Base-by-base conservation (phyloP, 345 rosid species). In the Salix suchowensis region DNA sequence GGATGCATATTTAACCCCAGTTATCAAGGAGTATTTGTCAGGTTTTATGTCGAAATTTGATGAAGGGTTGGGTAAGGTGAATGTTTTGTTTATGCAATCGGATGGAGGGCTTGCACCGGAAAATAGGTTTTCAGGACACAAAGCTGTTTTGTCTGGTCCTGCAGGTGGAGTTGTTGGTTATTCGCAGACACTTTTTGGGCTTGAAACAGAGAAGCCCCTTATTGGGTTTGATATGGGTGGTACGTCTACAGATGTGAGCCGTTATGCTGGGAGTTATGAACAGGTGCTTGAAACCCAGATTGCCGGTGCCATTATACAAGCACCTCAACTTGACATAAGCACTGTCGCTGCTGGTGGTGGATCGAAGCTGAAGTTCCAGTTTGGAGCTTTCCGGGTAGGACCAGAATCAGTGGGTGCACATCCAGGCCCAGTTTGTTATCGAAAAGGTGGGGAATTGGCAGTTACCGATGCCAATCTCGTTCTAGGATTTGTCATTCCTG, bases 341-440 rank as follows among this genome's bases (percentile, higher is more conserved):
- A 93, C 99, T 0, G 99, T 96, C 80, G 99, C 99, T 77, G 99
- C 99, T 71, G 98, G 98, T 58, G 99, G 99, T 83, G 99, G 99
- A 18, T 96, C 98, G 15, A 96, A 90, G 80, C 78, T 96, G 61
- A 91, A 91, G 91, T 93, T 93, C 81, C 94, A 85, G 74, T 91
- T 93, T 78, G 99, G 99, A 77, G 90, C 99, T 78, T 93, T 96
- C 76, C 85, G 88, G 52, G 99, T 93, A 18, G 99, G 98, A 71
- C 99, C 98, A 12, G 97, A 93, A 77, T 95, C 98, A 12, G 99
- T 91, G 54, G 99, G 98, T 66, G 99, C 99, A 4, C 99, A 96
- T 73, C 99, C 98, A 1, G 99, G 99, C 78, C 98, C 98, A 1
- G 97, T 91, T 75, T 95, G 98, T 79, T 93, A 95, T 75, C 79